A percentile compares a stretch with the other conserved stretches of the same genome.
Evolutionary conservation across 176 grass and related monocot genomes (phyloP).

Genomic region (Phoenix dactylifera): DNA sequence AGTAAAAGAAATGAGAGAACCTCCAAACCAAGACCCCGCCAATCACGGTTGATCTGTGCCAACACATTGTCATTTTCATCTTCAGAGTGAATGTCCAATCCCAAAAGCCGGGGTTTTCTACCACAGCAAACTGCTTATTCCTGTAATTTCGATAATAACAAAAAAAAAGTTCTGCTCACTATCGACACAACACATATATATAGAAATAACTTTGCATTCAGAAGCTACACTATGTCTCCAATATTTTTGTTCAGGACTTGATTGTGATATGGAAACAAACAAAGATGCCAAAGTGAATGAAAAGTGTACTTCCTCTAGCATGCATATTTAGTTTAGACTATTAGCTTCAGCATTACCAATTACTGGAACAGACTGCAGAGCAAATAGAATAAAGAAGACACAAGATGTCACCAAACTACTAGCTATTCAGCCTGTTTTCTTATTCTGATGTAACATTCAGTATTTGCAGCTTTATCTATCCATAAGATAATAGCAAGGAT

Average conservation of each 20-base stretch:
- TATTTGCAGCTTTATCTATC: too few relatives aligned
- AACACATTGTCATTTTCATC: conserved; percentile 77
- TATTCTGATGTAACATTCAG: too few relatives aligned
- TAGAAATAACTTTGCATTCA: neutral
- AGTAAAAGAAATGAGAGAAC: conserved; percentile 19
- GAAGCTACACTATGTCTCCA: neutral
- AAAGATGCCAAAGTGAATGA: too few relatives aligned
- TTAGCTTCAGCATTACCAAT: too few relatives aligned
- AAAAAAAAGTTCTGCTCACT: neutral
- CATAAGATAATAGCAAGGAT: too few relatives aligned
- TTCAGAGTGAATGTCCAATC: conserved; percentile 88
- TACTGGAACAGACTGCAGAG: too few relatives aligned
- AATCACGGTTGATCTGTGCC: conserved; percentile 86
- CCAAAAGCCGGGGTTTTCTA: conserved; percentile 96
- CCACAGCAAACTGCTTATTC: conserved; percentile 96
- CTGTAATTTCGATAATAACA: conserved; percentile 34
- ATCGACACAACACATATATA: neutral
- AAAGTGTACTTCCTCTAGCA: too few relatives aligned
- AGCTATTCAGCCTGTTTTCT: too few relatives aligned
- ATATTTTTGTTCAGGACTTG: neutral
- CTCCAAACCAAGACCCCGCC: conserved; percentile 91
- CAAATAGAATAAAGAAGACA: too few relatives aligned
- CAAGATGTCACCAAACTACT: too few relatives aligned
- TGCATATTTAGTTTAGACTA: too few relatives aligned
- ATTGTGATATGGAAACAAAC: too few relatives aligned